A percentile compares a stretch with the other conserved stretches of the same genome.
phyloP scores from a whole-genome alignment of 1,139 yeast genomes.

The Hyphopichia burtonii region DNA sequence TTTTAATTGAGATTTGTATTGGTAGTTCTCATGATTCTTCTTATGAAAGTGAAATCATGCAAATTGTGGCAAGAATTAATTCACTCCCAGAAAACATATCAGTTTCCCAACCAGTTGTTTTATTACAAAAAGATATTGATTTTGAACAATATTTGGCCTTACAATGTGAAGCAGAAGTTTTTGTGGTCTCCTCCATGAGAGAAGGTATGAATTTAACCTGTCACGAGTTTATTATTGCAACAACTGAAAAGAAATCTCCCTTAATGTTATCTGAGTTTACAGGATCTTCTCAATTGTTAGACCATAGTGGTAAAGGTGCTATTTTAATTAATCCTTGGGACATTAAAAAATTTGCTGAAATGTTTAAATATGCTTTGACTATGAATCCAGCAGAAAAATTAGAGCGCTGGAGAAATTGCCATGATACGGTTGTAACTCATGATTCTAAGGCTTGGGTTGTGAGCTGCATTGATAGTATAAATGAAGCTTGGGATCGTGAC shows the following conservation, averaged over 20 bases:
- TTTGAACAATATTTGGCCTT: conserved; percentile 88
- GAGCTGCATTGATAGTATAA: conserved; percentile 54
- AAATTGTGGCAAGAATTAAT: conserved; percentile 83
- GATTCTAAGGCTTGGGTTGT: conserved; percentile 78
- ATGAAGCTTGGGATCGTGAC: conserved; percentile 64
- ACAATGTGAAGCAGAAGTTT: conserved; percentile 80
- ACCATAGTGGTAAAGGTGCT: conserved; percentile 57
- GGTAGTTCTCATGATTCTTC: conserved; percentile 54
- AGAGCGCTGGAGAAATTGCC: conserved; percentile 61
- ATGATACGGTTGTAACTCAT: conserved; percentile 57
- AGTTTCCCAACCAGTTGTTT: conserved; percentile 79
- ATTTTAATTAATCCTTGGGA: conserved; percentile 92
- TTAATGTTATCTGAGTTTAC: conserved; percentile 88
- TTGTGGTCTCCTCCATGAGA: conserved; percentile 86
- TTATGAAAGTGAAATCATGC: conserved; percentile 70
- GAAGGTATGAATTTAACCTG: conserved; percentile 97
- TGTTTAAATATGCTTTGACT: conserved; percentile 60
- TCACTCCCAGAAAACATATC: conserved; percentile 72
- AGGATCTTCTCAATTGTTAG: conserved; percentile 81
- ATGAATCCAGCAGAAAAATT: conserved; percentile 61
- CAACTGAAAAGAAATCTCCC: conserved; percentile 73
- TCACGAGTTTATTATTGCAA: conserved; percentile 86
- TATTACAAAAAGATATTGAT: conserved; percentile 83
- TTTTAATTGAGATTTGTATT: conserved; percentile 79
- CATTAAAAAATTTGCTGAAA: conserved; percentile 58